These are phyloP conservation scores for Oryza australiensis DNA, from an alignment of 176 grass and related monocot genomes.

Conservation along the genomic window DNA sequence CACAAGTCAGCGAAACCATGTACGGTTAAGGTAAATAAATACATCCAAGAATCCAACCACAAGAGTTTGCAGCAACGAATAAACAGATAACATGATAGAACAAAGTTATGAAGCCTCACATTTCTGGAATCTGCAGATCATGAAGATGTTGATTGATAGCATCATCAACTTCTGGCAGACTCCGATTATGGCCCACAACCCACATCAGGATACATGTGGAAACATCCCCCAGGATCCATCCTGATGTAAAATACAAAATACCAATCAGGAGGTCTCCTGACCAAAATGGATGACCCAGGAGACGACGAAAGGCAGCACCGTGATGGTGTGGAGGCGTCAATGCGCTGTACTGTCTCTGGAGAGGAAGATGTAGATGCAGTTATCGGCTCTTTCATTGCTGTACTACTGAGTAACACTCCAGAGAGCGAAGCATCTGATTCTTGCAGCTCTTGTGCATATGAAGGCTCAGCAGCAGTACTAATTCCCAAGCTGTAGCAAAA, in stretches of 20 bases:
- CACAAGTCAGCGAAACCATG: neutral
- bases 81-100: neutral
- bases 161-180: neutral
- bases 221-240: neutral
- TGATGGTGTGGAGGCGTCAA: neutral
- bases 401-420: too few species aligned
- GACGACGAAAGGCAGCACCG: too few species aligned
- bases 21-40: too few species aligned
- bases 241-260: conserved; percentile 12
- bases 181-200: neutral
- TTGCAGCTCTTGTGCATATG: too few species aligned
- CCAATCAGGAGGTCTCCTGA: neutral
- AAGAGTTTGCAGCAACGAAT: too few species aligned
- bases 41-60: neutral
- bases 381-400: too few species aligned
- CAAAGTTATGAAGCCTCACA: neutral
- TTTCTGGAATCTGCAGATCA: neutral
- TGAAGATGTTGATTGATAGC: neutral
- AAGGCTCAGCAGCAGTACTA: too few species aligned
- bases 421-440: too few species aligned
- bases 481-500: too few species aligned
- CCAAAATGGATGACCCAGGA: neutral
- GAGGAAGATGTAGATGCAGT: too few species aligned
- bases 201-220: conserved; percentile 13
- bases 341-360: too few species aligned